Conservation (phyloP, 345 rosid genomes). For the Kandelia obovata region DNA sequence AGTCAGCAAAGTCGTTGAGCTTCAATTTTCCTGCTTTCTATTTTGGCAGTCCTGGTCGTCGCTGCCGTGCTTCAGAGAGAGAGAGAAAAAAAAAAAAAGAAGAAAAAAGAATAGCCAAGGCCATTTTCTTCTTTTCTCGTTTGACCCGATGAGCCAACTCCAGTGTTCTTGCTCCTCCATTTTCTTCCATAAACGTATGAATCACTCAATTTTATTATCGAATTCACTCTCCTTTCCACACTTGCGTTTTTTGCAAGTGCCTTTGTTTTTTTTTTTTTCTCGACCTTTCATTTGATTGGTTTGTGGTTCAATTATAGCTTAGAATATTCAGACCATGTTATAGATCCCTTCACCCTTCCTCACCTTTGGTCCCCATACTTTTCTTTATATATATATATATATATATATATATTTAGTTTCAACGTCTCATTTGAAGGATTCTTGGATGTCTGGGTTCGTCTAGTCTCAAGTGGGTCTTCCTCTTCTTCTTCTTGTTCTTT, state of each 20-base stretch:
- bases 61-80: not conserved
- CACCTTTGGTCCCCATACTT: not conserved
- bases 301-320: not conserved
- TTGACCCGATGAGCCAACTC: not conserved
- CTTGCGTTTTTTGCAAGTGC: too few relatives aligned
- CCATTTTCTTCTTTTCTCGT: not conserved
- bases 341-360: not conserved
- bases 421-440: not conserved
- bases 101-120: not conserved
- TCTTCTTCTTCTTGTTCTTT: not conserved
- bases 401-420: too few relatives aligned
- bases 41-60: not conserved
- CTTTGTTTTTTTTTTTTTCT: too few relatives aligned
- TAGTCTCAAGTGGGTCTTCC: not conserved
- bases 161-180: not conserved
- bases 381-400: not conserved
- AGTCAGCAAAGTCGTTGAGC: too few relatives aligned
- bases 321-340: not conserved
- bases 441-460: not conserved
- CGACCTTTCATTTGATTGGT: not conserved
- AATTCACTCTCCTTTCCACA: not conserved
- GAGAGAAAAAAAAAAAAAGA: too few relatives aligned
- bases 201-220: too few relatives aligned
- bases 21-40: too few relatives aligned
- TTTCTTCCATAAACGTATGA: too few relatives aligned